Evolutionary conservation across 139 green algal genomes (phyloP).

Genomic region (Coccomyxa sp.): DNA sequence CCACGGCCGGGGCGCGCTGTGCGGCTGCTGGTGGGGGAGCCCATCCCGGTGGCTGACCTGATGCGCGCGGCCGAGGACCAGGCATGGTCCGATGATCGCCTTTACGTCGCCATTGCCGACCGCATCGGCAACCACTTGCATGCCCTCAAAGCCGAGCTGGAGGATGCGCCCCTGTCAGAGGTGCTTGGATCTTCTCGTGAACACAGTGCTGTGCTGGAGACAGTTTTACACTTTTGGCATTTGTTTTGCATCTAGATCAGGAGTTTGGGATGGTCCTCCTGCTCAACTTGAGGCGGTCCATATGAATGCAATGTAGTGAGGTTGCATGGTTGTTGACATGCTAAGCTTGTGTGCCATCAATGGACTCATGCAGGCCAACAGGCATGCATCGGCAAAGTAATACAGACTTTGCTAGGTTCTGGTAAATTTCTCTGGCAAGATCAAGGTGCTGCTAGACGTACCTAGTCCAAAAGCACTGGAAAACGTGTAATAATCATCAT

Average conservation of each 20-base stretch:
- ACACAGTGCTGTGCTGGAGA: not conserved
- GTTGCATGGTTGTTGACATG: not conserved
- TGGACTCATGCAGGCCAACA: not conserved
- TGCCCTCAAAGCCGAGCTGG: conserved; percentile 33
- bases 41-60: conserved; percentile 60
- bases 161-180: conserved; percentile 23
- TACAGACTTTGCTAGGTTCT: not conserved
- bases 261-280: not conserved
- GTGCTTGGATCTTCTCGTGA: not conserved
- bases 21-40: conserved; percentile 66
- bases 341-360: not conserved
- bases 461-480: too few relatives aligned
- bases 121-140: conserved; percentile 24
- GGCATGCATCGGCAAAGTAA: not conserved
- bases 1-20: conserved; percentile 50
- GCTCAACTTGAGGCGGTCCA: not conserved
- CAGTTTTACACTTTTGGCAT: not conserved
- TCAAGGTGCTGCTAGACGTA: too few relatives aligned
- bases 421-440: not conserved
- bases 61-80: conserved; percentile 2
- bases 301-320: not conserved
- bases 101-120: conserved; percentile 49
- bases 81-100: conserved; percentile 40
- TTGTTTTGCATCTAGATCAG: not conserved
- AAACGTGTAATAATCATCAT: too few relatives aligned